Conservation (phyloP, 345 rosid genomes). For the Physaria fendleri region DNA sequence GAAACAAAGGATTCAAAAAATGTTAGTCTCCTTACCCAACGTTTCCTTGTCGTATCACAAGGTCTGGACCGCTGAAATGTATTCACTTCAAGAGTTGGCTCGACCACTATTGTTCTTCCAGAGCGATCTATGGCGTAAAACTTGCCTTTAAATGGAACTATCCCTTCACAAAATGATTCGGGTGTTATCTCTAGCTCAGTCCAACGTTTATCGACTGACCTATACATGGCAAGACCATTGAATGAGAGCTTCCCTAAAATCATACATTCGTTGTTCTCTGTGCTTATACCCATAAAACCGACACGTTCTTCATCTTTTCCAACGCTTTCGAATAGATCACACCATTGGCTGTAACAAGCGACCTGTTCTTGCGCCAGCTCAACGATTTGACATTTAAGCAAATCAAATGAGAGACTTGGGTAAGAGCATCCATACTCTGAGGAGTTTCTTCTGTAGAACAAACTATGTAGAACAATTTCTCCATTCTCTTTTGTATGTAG, state of each 20-base stretch:
- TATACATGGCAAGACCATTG: background rate
- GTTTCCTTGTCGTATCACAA: background rate
- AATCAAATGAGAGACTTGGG: background rate
- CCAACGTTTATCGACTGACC: background rate
- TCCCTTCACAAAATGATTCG: background rate
- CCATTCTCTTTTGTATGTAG: background rate
- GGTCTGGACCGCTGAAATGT: background rate
- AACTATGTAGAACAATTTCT: background rate
- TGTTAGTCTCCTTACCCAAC: background rate
- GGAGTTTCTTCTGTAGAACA: background rate
- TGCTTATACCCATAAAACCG: background rate
- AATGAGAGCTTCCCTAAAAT: background rate
- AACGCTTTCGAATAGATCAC: background rate
- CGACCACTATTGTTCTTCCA: background rate
- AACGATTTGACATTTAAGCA: background rate
- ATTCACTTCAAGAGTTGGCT: background rate
- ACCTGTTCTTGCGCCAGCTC: background rate
- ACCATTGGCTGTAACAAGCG: background rate
- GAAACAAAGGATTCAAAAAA: background rate
- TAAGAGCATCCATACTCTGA: background rate
- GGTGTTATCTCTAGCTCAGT: background rate
- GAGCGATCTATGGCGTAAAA: background rate
- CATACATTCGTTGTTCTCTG: background rate
- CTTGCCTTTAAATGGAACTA: background rate
- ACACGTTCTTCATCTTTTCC: background rate